Percentiles rank a stretch among this genome's conserved stretches.
These are phyloP conservation scores for Hypomontagnella submonticulosa DNA, from an alignment of 495 filamentous ascomycete species.

Conservation along the genomic window DNA sequence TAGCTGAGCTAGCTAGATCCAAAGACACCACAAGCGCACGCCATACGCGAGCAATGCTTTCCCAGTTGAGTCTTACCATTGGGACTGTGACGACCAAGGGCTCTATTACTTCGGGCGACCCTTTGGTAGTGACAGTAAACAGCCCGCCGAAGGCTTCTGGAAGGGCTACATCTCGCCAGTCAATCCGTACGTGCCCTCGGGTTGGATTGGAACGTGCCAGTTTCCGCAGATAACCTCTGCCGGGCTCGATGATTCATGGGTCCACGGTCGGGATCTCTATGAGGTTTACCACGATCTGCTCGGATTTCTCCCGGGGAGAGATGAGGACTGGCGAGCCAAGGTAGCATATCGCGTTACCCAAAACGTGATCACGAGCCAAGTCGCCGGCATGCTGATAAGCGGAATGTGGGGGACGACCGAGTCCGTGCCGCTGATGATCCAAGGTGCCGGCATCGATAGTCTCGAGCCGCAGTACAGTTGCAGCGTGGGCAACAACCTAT, in stretches of 20 bases:
- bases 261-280: conserved; percentile 73
- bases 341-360: conserved; percentile 71
- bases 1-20: conserved; percentile 59
- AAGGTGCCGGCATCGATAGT: conserved; percentile 65
- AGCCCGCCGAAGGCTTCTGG: conserved; percentile 65
- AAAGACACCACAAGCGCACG: conserved; percentile 79
- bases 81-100: conserved; percentile 70
- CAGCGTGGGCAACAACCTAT: conserved; percentile 56
- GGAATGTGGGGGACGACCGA: conserved; percentile 64
- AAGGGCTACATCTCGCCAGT: conserved; percentile 60
- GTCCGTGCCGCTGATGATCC: conserved; percentile 59
- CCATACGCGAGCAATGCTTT: conserved; percentile 76
- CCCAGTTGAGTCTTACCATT: conserved; percentile 70
- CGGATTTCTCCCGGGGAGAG: conserved; percentile 62
- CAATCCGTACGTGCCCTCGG: conserved; percentile 68
- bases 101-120: conserved; percentile 71
- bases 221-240: conserved; percentile 76
- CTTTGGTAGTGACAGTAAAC: conserved; percentile 49
- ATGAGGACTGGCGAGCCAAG: conserved; percentile 49
- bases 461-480: conserved; percentile 73
- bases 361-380: conserved; percentile 77
- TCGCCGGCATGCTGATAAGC: conserved; percentile 70
- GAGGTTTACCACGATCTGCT: conserved; percentile 71
- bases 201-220: conserved; percentile 72
- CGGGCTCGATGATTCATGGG: conserved; percentile 72